Percentiles rank a stretch among this genome's conserved stretches.
Evolutionary conservation across 2,329 filamentous ascomycete species (phyloP).

Genomic region (Trichoderma citrinoviride): DNA sequence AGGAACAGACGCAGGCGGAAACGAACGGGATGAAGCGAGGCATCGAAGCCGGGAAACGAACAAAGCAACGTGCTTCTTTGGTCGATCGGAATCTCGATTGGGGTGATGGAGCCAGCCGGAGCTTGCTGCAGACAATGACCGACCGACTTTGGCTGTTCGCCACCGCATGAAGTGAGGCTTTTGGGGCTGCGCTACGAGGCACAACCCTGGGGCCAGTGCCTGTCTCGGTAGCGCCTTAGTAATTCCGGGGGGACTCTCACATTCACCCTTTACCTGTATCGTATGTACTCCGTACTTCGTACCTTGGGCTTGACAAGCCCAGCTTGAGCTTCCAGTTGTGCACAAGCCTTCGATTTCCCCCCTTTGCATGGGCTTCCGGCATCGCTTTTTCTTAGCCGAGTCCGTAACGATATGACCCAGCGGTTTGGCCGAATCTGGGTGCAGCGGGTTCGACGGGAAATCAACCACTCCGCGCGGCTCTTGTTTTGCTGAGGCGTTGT

Average conservation of each 20-base stretch:
- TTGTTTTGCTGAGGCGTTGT: neutral
- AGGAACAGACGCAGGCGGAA: neutral
- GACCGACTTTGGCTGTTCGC: conserved; percentile 13
- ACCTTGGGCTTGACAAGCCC: neutral
- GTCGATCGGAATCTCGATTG: conserved; percentile 17
- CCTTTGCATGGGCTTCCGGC: conserved; percentile 17
- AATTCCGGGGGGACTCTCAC: conserved; percentile 1
- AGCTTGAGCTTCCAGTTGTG: too few species aligned
- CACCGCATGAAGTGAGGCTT: conserved; percentile 15
- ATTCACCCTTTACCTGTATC: too few species aligned
- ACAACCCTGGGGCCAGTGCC: neutral
- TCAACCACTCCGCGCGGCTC: conserved; percentile 4
- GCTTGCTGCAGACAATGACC: neutral
- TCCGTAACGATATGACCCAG: conserved; percentile 1
- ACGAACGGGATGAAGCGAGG: neutral
- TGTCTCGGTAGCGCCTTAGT: neutral
- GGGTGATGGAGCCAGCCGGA: neutral
- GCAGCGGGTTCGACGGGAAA: neutral
- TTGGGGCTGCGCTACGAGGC: conserved; percentile 5
- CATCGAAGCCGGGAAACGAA: neutral
- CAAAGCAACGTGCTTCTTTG: neutral
- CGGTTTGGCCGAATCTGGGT: conserved; percentile 1
- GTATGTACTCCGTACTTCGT: neutral
- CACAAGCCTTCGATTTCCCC: neutral
- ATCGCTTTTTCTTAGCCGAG: conserved; percentile 11